Base-by-base conservation (phyloP, 225 moss, liverwort and hornwort species). In the Pseudoscleropodium purum region DNA sequence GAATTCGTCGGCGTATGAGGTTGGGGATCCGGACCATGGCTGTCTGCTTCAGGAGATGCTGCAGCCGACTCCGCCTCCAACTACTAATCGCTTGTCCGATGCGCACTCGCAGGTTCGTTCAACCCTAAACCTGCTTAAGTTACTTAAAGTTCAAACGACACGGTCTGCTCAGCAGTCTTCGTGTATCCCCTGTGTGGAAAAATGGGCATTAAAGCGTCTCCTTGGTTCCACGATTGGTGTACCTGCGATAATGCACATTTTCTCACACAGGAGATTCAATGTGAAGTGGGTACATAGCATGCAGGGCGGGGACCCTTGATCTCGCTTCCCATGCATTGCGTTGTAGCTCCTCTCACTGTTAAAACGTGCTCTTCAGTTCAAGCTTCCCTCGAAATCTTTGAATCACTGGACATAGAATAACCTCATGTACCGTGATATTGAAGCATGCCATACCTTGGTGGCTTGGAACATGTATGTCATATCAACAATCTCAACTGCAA, bases 41-140 rank as follows among this genome's bases (percentile, higher is more conserved):
- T 90, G 92, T 63, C 87, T 95, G 41, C 88, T 96, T 59, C 96
- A 96, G 70, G 96, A 96, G 59, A 93, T 96, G 94, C 92, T 94
- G 63, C 92, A 94, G 21, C 93, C 92, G 87, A 88, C 92, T 39
- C 81, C 82, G 21, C 66, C 90, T 37, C 57, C 26, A 49, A 27
- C 89, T 39, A 79, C 59, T 7, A 80, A 80, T 78, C 92, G 90
- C 31, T 56, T 91, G 65, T 54, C 85, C 27, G 86, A 82, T 41
- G 31, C 63, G 51, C 86, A 66, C 41, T 87, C 54, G 16, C 87
- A 79, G 79, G 87, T 87, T 66, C 33, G 65, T 49, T 80, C 45
- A 33, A 64, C 11, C 65, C 49, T 47, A 17, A 65, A 65, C 36
- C 49, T 49, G 64, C 49, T 83, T 17, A 5, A 49, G 21, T 49